These are phyloP conservation scores for Physaria fendleri DNA, from an alignment of 345 rosid genomes.

Conservation along the genomic window DNA sequence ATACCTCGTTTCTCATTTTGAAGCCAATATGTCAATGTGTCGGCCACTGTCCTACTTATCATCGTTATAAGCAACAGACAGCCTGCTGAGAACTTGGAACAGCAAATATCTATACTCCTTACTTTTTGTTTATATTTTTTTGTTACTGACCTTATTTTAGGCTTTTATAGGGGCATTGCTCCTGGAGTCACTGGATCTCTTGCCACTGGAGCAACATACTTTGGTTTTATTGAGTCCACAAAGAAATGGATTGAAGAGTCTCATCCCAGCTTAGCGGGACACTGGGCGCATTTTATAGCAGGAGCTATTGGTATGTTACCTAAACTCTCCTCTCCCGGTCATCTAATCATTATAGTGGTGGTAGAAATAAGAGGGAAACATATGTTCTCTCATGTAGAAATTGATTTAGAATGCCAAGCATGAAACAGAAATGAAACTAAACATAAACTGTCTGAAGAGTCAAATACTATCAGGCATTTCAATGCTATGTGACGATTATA, in stretches of 20 bases:
- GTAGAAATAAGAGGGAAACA: neutral
- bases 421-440: neutral
- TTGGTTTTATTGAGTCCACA: conserved; percentile 91
- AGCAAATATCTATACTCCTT: neutral
- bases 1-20: neutral
- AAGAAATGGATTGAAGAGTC: conserved; percentile 90
- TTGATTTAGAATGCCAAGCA: conserved; percentile 8
- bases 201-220: conserved; percentile 94
- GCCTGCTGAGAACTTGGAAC: neutral
- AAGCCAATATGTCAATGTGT: conserved; percentile 1
- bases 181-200: conserved; percentile 89
- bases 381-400: neutral
- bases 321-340: neutral
- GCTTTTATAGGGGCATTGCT: conserved; percentile 84
- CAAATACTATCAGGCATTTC: neutral
- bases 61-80: neutral
- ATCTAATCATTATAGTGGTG: neutral
- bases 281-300: conserved; percentile 88
- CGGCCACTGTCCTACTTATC: conserved; percentile 3
- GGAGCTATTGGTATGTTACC: conserved; percentile 70
- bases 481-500: neutral
- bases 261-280: conserved; percentile 75
- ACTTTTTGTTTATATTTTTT: neutral
- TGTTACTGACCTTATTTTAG: conserved; percentile 37
- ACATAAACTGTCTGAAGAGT: neutral